phyloP scores from a whole-genome alignment of 176 grass and related monocot genomes.

The Aegilops bicornis region DNA sequence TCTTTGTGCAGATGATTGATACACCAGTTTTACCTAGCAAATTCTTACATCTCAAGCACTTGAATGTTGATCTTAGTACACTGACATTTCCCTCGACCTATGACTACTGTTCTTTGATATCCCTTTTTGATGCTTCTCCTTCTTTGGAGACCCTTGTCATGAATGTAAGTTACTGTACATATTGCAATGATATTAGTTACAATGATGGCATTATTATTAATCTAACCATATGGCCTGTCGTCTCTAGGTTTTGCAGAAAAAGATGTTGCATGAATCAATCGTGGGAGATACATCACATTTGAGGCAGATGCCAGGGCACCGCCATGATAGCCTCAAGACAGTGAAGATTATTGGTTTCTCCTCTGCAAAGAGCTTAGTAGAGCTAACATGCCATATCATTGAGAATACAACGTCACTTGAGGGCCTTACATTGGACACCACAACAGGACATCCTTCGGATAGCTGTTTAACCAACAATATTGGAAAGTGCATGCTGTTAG shows the following conservation, averaged over 20 bases:
- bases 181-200: not conserved
- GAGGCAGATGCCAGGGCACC: not conserved
- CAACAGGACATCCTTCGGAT: not conserved
- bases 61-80: not conserved
- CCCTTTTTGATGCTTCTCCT: constrained; percentile 13
- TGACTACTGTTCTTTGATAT: constrained; percentile 17
- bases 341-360: not conserved
- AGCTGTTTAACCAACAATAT: not conserved
- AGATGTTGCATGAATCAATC: not conserved
- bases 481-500: not conserved
- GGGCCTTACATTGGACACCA: not conserved
- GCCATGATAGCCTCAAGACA: not conserved
- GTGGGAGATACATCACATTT: not conserved
- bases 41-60: not conserved
- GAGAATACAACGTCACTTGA: not conserved
- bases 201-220: not conserved
- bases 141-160: constrained; percentile 25
- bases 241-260: too few relatives aligned
- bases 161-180: not conserved
- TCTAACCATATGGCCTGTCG: not conserved
- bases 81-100: not conserved
- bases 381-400: not conserved
- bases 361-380: not conserved
- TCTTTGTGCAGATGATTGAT: not conserved
- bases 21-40: not conserved